phyloP scores from a whole-genome alignment of 2,329 filamentous ascomycete species.

The Tolypocladium capitatum region DNA sequence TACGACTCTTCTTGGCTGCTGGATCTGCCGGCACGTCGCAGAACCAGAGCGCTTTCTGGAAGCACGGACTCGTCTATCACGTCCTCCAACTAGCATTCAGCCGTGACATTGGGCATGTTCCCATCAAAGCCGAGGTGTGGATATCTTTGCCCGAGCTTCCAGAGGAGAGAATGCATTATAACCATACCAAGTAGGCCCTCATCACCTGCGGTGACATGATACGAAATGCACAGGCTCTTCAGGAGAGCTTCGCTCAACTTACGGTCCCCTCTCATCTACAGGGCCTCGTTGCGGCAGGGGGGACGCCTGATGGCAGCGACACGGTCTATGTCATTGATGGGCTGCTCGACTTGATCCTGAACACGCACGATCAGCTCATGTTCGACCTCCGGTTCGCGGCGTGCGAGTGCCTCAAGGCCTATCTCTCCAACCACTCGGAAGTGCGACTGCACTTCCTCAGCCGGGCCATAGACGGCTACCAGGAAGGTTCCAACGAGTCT shows the following conservation, averaged over 20 bases:
- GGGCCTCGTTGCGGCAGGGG: slow-evolving; percentile 18
- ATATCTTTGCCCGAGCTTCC: slow-evolving; percentile 3
- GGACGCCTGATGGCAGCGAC: slow-evolving; percentile 35
- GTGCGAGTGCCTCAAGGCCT: slow-evolving; percentile 84
- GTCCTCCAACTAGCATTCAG: slow-evolving; percentile 76
- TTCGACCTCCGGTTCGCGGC: slow-evolving; percentile 76
- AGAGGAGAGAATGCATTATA: slow-evolving; percentile 1
- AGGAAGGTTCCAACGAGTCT: slow-evolving; percentile 62
- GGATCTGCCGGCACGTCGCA: slow-evolving; percentile 69
- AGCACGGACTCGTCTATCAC: slow-evolving; percentile 65
- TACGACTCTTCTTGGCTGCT: slow-evolving; percentile 70
- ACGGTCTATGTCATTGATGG: slow-evolving; percentile 88
- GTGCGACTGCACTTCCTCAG: slow-evolving; percentile 78
- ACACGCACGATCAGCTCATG: slow-evolving; percentile 48
- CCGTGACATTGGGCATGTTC: slow-evolving; percentile 48
- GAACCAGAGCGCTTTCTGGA: slow-evolving; percentile 80
- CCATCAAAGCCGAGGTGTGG: slow-evolving; percentile 67
- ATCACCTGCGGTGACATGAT: slow-evolving; percentile 81
- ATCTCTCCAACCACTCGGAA: slow-evolving; percentile 68
- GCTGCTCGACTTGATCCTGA: slow-evolving; percentile 68
- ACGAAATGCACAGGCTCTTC: slow-evolving; percentile 61
- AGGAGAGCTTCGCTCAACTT: slow-evolving; percentile 81
- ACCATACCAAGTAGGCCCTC: slow-evolving; percentile 45
- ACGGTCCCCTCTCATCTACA: slow-evolving; percentile 54
- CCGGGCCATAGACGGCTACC: slow-evolving; percentile 79